These are phyloP conservation scores for Vaccinium vitisidaea DNA, from an alignment of 148 eudicot species.

Conservation along the genomic window DNA sequence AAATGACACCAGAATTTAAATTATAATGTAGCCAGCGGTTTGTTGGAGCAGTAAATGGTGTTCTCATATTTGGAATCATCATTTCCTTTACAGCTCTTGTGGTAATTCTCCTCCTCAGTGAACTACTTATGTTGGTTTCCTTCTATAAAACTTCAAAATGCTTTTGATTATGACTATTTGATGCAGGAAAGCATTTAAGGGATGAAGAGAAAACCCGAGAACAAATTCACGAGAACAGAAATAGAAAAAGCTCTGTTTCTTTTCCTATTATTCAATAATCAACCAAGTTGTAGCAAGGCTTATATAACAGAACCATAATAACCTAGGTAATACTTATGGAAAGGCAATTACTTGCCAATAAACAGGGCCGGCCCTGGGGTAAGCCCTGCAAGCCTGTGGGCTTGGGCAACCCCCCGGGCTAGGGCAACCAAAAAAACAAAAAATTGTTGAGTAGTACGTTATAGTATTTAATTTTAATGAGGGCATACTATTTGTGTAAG, in stretches of 20 bases:
- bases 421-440: too few relatives aligned
- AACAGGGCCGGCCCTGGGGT: too few relatives aligned
- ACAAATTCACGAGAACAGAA: not conserved
- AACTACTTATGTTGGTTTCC: conserved; percentile 1
- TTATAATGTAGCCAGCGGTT: conserved; percentile 69
- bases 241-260: not conserved
- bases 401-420: too few relatives aligned
- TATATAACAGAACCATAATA: not conserved
- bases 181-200: not conserved
- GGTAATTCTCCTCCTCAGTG: conserved; percentile 46
- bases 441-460: too few relatives aligned
- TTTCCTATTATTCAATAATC: not conserved
- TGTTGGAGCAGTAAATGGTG: conserved; percentile 86
- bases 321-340: not conserved
- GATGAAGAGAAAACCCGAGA: not conserved
- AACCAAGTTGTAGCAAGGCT: not conserved
- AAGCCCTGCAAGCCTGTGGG: too few relatives aligned
- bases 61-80: conserved; percentile 68
- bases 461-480: too few relatives aligned
- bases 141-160: not conserved
- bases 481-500: too few relatives aligned
- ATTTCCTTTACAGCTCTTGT: conserved; percentile 71
- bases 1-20: conserved; percentile 1
- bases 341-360: not conserved
- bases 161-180: not conserved